Evolutionary conservation across 2,329 filamentous ascomycete species (phyloP).

Genomic region (Aphanocladium album): DNA sequence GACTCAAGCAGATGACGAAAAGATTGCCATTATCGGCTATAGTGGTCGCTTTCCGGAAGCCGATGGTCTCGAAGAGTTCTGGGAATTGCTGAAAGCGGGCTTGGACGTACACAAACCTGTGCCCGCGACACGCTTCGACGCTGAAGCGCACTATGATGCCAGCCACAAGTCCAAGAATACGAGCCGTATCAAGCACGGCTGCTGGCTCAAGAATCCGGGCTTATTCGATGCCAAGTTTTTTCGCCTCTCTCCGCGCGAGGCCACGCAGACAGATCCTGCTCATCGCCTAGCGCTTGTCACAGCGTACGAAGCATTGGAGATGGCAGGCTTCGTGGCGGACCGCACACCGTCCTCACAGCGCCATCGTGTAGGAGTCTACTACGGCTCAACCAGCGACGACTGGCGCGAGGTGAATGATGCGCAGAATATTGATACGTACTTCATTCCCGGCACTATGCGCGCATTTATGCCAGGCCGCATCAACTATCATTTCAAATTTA

Average conservation of each 20-base stretch:
- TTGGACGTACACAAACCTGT: constrained; percentile 58
- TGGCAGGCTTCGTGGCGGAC: constrained; percentile 63
- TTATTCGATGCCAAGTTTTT: constrained; percentile 73
- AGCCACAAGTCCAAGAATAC: constrained; percentile 63
- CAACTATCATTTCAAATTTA: constrained; percentile 55
- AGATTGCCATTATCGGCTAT: neutral
- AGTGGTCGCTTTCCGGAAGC: constrained; percentile 12
- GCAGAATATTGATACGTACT: constrained; percentile 59
- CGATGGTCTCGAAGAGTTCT: constrained; percentile 35
- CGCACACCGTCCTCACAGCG: constrained; percentile 56
- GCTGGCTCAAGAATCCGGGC: constrained; percentile 62
- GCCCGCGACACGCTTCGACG: constrained; percentile 60
- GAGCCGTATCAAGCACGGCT: constrained; percentile 61
- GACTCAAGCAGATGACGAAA: no score
- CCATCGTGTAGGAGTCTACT: constrained; percentile 64
- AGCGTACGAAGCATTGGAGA: constrained; percentile 73
- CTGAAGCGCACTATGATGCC: constrained; percentile 59
- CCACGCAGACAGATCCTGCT: constrained; percentile 64
- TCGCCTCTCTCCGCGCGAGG: constrained; percentile 71
- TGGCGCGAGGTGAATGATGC: constrained; percentile 73
- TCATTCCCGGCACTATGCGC: constrained; percentile 44
- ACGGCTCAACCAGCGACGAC: constrained; percentile 72
- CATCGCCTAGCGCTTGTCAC: constrained; percentile 67
- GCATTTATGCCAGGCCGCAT: constrained; percentile 57
- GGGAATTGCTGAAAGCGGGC: constrained; percentile 62